Evolutionary conservation across 1,284 basidiomycete genomes (phyloP).

Genomic region (Wallemia hederae): DNA sequence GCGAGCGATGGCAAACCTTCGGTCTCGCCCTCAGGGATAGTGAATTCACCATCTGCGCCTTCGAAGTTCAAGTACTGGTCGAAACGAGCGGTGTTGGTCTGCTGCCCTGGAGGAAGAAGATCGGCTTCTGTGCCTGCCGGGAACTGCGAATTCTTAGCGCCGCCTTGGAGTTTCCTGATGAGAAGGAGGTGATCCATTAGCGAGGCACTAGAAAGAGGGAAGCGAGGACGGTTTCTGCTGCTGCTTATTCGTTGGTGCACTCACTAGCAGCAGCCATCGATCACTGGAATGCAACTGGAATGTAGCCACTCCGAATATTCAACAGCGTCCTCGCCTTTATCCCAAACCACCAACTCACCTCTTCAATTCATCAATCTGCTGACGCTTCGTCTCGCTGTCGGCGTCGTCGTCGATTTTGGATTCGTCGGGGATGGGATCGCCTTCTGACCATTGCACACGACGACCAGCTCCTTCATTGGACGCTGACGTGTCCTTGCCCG

Average conservation of each 20-base stretch:
- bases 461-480: too few species aligned
- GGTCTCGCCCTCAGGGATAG: not conserved
- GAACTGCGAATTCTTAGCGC: not conserved
- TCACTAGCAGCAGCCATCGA: not conserved
- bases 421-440: not conserved
- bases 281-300: not conserved
- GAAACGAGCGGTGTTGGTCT: not conserved
- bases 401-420: not conserved
- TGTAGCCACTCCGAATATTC: not conserved
- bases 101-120: not conserved
- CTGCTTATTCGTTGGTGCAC: too few species aligned
- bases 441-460: not conserved
- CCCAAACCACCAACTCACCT: not conserved
- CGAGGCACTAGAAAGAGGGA: not conserved
- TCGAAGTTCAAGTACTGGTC: not conserved
- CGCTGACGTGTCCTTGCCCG: too few species aligned
- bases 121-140: not conserved
- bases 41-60: constrained; percentile 1
- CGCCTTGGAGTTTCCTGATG: not conserved
- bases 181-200: not conserved
- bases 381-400: not conserved
- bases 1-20: not conserved
- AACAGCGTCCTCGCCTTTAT: not conserved
- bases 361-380: not conserved
- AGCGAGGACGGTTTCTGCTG: not conserved